A percentile compares a stretch with the other conserved stretches of the same genome.
Evolutionary conservation across 1,139 yeast genomes (phyloP).

Genomic region (Kodamaea anthophila): DNA sequence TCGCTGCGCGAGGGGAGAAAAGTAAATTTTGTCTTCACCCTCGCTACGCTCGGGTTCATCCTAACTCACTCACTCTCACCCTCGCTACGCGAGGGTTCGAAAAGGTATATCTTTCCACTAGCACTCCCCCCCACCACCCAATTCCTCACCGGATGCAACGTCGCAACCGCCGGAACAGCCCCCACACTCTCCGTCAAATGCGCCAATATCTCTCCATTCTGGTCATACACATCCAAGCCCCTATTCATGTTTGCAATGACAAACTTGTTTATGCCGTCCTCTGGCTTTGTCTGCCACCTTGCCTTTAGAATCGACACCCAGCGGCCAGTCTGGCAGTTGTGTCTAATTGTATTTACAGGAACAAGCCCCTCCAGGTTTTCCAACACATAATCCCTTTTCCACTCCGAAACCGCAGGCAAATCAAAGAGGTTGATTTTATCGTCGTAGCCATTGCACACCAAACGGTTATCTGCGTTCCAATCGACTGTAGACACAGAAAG

Average conservation of each 20-base stretch:
- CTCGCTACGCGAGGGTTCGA: no score
- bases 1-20: no score
- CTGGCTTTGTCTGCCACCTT: slow-evolving; percentile 69
- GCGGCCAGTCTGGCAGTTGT: slow-evolving; percentile 92
- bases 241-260: slow-evolving; percentile 91
- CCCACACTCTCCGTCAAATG: slow-evolving; percentile 64
- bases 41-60: no score
- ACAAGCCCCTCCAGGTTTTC: slow-evolving; percentile 24
- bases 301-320: slow-evolving; percentile 94
- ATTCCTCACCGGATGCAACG: slow-evolving; percentile 77
- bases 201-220: slow-evolving; percentile 70
- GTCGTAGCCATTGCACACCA: slow-evolving; percentile 92
- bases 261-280: slow-evolving; percentile 72
- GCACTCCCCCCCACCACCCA: slow-evolving; percentile 95
- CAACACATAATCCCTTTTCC: slow-evolving; percentile 21
- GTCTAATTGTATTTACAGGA: slow-evolving; percentile 62
- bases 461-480: slow-evolving; percentile 69
- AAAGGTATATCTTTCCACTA: slow-evolving; percentile 81
- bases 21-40: no score
- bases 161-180: slow-evolving; percentile 86
- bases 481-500: slow-evolving; percentile 81
- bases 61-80: no score
- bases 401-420: slow-evolving; percentile 23
- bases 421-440: slow-evolving; percentile 62
- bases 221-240: slow-evolving; percentile 72